These are phyloP conservation scores for Capsicum pubescens DNA, from an alignment of 257 asterid species.

Conservation along the genomic window DNA sequence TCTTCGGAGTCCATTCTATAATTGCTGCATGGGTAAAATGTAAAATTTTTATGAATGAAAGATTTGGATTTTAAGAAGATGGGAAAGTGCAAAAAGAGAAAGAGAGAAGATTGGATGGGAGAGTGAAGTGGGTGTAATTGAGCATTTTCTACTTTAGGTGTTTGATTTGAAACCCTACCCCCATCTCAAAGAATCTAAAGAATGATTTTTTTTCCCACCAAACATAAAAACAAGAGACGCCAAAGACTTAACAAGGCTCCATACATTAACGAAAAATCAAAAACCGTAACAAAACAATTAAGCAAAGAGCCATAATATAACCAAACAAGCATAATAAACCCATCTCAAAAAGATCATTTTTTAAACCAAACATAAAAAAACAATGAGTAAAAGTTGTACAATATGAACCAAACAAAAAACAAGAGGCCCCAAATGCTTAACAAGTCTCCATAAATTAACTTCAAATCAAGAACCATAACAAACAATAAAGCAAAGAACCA, in stretches of 20 bases:
- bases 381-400: not conserved
- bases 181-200: not conserved
- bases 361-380: not conserved
- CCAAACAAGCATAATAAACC: not conserved
- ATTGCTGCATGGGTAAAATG: not conserved
- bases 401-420: not conserved
- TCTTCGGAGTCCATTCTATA: slow-evolving; percentile 59
- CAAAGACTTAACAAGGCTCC: no score
- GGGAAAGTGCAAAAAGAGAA: slow-evolving; percentile 9
- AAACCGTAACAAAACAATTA: no score
- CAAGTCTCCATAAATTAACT: not conserved
- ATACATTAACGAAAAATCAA: no score
- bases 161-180: slow-evolving; percentile 29
- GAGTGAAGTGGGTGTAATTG: slow-evolving; percentile 3
- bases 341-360: not conserved
- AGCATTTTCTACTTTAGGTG: not conserved
- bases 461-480: not conserved
- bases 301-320: no score
- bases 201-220: not conserved
- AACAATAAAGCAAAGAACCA: not conserved
- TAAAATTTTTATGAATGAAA: not conserved
- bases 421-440: not conserved
- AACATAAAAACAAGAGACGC: no score
- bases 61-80: not conserved
- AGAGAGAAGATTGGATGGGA: not conserved